Percentiles rank a stretch among this genome's conserved stretches.
Evolutionary conservation across 2,329 filamentous ascomycete genomes (phyloP).

Genomic region (Malbranchea cinnamomea): DNA sequence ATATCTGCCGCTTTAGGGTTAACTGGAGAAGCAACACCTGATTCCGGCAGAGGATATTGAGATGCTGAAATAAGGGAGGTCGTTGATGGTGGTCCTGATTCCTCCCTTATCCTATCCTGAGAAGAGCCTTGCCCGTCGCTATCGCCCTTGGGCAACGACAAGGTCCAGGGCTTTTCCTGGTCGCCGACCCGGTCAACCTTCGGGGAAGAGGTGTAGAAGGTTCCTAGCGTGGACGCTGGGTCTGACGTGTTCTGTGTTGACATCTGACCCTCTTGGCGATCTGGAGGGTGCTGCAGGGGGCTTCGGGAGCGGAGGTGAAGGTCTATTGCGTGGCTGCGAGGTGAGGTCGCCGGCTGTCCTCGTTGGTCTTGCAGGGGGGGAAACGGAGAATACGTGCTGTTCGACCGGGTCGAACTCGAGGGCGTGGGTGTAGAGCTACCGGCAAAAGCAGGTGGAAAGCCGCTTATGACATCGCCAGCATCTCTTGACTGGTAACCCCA

Average conservation of each 20-base stretch:
- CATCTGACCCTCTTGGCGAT: slow-evolving; percentile 11
- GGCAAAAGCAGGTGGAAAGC: too few relatives aligned
- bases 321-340: too few relatives aligned
- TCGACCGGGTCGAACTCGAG: too few relatives aligned
- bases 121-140: slow-evolving; percentile 1
- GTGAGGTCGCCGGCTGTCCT: too few relatives aligned
- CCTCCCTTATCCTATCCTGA: too few relatives aligned
- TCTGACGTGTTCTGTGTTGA: slow-evolving; percentile 13
- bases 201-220: slow-evolving; percentile 17
- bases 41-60: slow-evolving; percentile 5
- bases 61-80: background rate
- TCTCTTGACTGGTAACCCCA: too few relatives aligned
- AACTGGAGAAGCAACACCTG: slow-evolving; percentile 1
- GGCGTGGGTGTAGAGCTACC: too few relatives aligned
- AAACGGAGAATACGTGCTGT: too few relatives aligned
- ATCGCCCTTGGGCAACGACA: slow-evolving; percentile 18
- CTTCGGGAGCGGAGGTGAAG: slow-evolving; percentile 24
- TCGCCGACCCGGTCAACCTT: slow-evolving; percentile 19
- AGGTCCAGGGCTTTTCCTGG: slow-evolving; percentile 23
- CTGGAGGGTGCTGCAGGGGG: slow-evolving; percentile 16
- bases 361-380: too few relatives aligned
- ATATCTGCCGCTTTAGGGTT: background rate
- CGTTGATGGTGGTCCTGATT: background rate
- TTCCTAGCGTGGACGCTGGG: slow-evolving; percentile 18
- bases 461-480: too few relatives aligned